Evolutionary conservation across 1,139 yeast genomes (phyloP), one percentile per base, ranked within the genome.

Genomic region (Yamadazyma jaroonii): DNA sequence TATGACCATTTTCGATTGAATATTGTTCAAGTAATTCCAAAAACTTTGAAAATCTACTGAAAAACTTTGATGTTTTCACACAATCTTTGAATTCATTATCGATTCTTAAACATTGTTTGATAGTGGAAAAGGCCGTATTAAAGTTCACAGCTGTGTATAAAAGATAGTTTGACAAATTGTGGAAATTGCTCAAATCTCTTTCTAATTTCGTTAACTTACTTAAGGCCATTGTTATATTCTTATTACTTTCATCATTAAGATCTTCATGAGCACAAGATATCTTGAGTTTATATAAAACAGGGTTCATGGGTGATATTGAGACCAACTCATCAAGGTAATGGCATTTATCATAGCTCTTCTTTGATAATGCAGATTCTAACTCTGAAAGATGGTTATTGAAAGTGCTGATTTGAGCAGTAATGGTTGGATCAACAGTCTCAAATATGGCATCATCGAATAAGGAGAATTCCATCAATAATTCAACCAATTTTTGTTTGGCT

Each of bases 31-130:
- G 59, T 3, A 68, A 50, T 27, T 52, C 53, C 9, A 71, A 52
- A 26, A 72, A 50, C 10, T 51, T 52, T 30, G 57, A 61, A 43
- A 61, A 61, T 39, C 59, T 60, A 24, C 66, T 56, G 38, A 55
- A 62, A 32, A 73, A 62, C 47, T 79, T 76, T 7, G 84, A 71
- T 24, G 66, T 50, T 20, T 53, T 57, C 23, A 79, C 77, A 57
- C 94, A 84, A 4, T 53, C 56, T 31, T 64, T 62, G 46, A 67
- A 72, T 40, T 84, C 95, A 50, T 85, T 84, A 55, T 87, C 86
- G 34, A 74, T 74, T 46, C 83, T 76, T 37, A 86, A 63, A 54
- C 95, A 86, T 44, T 70, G 70, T 45, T 80, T 74, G 29, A 79
- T 64, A 24, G 68, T 64, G 42, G 61, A 67, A 48, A 73, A 59